A percentile compares a stretch with the other conserved stretches of the same genome.
These are phyloP conservation scores for Pogostemon cablin DNA, from an alignment of 257 asterid genomes.

Conservation along the genomic window DNA sequence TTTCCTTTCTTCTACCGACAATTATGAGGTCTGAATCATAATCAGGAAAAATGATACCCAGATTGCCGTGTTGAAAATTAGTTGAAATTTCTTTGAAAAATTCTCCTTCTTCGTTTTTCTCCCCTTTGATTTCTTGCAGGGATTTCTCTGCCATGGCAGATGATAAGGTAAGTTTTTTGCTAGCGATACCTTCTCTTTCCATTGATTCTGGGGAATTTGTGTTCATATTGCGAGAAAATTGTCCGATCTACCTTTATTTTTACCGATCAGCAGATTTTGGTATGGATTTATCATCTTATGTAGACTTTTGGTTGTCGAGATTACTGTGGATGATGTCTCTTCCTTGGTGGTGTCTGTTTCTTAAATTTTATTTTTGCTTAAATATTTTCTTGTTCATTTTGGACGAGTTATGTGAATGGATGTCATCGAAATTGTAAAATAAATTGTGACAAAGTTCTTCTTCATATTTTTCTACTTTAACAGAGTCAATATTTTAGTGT, in stretches of 20 bases:
- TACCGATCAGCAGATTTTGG: slow-evolving; percentile 16
- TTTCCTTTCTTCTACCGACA: slow-evolving; percentile 64
- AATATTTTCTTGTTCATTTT: neutral
- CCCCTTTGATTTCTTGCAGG: slow-evolving; percentile 25
- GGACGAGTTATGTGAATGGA: slow-evolving; percentile 5
- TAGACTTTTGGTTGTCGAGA: neutral
- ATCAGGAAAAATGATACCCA: slow-evolving; percentile 31
- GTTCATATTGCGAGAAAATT: neutral
- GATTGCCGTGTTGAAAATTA: slow-evolving; percentile 19
- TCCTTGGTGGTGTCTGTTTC: neutral
- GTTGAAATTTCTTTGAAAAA: neutral
- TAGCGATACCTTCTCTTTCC: neutral
- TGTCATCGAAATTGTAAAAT: neutral
- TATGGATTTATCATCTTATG: slow-evolving; percentile 14
- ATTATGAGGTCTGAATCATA: slow-evolving; percentile 50
- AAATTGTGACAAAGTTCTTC: slow-evolving; percentile 20
- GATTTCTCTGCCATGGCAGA: slow-evolving; percentile 46
- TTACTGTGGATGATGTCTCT: neutral
- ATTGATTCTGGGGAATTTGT: slow-evolving; percentile 4
- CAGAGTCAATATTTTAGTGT: neutral
- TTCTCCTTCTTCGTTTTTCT: slow-evolving; percentile 28
- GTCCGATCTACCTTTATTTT: slow-evolving; percentile 4
- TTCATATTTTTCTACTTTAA: slow-evolving; percentile 7
- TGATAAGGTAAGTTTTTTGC: slow-evolving; percentile 45
- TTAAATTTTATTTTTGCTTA: neutral